Base-by-base conservation (phyloP, 2,329 filamentous ascomycete species). In the Colletotrichum orchidophilum region DNA sequence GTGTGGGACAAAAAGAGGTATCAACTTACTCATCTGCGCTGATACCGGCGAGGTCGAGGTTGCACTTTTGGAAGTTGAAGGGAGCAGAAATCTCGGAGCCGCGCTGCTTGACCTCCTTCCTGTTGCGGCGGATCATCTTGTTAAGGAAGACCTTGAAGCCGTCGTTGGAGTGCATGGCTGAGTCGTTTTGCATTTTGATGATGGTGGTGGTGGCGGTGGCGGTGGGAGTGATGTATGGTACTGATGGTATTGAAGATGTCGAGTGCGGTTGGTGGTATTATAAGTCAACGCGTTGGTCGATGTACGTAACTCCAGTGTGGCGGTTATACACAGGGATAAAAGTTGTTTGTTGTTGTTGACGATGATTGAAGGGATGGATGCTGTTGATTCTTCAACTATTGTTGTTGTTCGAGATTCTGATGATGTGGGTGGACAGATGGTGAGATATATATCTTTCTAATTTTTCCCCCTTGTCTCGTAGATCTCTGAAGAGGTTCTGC, bases 11-110 rank as follows among this genome's bases (percentile, higher is more conserved):
- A n/a, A 33, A 33, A 61, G 52, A 50, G 49, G 3, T 42, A 6
- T 42, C 21, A 15, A 82, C 88, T 79, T 84, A 90, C 88, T 91
- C 88, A 74, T 90, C 87, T 73, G 88, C 83, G 55, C 86, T 87
- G 52, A 90, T 81, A 49, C 88, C 89, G 2, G 87, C 87, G 15
- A 91, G 80, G 53, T 79, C 80, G 50, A 86, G 81, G n/a, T 83
- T 80, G 76, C 89, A 87, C 69, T 84, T 85, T 76, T 87, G 86
- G 76, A 90, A 87, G 77, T 90, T 83, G 79, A 88, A 91, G 0
- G 89, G 89, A 11, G 85, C 84, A 60, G 88, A 90, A 77, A 88
- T 88, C 63, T 86, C 81, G 15, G 85, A 70, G n/a, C 75, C 77
- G 39, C 39, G 39, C 24, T 78, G 78, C 76, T 84, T 84, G 57